A percentile compares a stretch with the other conserved stretches of the same genome.
Conservation (phyloP, 257 asterid species). For the Ilex asprella region DNA sequence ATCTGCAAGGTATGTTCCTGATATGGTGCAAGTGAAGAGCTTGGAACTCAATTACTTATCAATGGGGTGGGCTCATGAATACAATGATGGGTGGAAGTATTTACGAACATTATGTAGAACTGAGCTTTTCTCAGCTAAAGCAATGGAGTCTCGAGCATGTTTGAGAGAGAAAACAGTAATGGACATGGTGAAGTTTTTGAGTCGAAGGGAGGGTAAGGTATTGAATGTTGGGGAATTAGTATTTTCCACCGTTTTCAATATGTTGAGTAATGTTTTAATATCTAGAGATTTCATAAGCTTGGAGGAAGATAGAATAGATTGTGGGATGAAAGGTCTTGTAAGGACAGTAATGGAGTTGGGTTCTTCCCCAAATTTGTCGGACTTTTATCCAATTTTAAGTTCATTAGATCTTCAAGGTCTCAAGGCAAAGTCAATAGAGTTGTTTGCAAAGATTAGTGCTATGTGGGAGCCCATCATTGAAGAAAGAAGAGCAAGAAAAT, state of each 20-base stretch:
- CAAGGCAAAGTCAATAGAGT: slow-evolving; percentile 7
- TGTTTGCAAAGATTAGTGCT: slow-evolving; percentile 1
- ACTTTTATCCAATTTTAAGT: slow-evolving; percentile 30
- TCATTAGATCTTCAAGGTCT: slow-evolving; percentile 42
- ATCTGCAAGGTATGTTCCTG: slow-evolving; percentile 27
- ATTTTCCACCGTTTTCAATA: slow-evolving; percentile 27
- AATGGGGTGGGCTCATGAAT: slow-evolving; percentile 23
- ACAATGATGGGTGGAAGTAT: slow-evolving; percentile 22
- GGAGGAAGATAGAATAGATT: slow-evolving; percentile 20
- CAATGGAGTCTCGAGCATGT: slow-evolving; percentile 18
- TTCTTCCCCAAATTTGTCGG: slow-evolving; percentile 27
- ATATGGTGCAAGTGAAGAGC: slow-evolving; percentile 1
- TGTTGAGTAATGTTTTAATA: slow-evolving; percentile 26
- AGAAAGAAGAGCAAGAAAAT: slow-evolving; percentile 19
- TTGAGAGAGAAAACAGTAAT: slow-evolving; percentile 24
- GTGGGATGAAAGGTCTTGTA: slow-evolving; percentile 15
- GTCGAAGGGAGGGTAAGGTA: slow-evolving; percentile 19
- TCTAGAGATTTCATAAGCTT: slow-evolving; percentile 22
- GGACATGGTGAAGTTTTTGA: slow-evolving; percentile 31
- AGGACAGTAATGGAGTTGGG: slow-evolving; percentile 13
- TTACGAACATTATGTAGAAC: slow-evolving; percentile 20
- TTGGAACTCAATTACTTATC: slow-evolving; percentile 23
- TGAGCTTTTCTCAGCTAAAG: slow-evolving; percentile 33
- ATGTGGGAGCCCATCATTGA: slow-evolving; percentile 32
- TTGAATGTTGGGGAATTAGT: slow-evolving; percentile 22